Evolutionary conservation across 2,329 filamentous ascomycete species (phyloP).

Genomic region (Talaromyces marneffei): DNA sequence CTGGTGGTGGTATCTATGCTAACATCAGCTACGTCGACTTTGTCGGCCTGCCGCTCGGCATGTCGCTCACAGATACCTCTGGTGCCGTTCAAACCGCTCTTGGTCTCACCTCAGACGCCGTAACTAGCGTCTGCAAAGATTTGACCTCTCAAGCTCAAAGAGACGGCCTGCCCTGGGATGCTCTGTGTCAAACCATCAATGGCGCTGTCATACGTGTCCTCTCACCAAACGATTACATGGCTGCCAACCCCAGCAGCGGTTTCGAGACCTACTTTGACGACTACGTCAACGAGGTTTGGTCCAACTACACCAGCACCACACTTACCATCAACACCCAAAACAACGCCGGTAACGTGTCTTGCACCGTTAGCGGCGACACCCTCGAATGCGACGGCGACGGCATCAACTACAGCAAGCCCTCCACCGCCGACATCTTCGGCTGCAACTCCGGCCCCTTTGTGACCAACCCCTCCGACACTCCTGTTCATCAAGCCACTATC

Average conservation of each 20-base stretch:
- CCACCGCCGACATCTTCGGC: constrained; percentile 45
- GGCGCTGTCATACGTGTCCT: constrained; percentile 47
- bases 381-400: constrained; percentile 42
- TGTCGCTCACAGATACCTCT: constrained; percentile 46
- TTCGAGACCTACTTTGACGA: constrained; percentile 48
- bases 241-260: constrained; percentile 38
- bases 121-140: constrained; percentile 42
- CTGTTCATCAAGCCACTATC: constrained; percentile 40
- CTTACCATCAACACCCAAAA: constrained; percentile 53
- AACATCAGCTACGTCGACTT: constrained; percentile 52
- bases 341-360: constrained; percentile 46
- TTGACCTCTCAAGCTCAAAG: constrained; percentile 43
- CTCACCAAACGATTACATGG: constrained; percentile 49
- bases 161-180: constrained; percentile 50
- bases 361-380: constrained; percentile 36
- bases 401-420: constrained; percentile 41
- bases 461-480: constrained; percentile 34
- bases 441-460: constrained; percentile 48
- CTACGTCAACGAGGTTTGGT: constrained; percentile 51
- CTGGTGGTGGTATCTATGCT: constrained; percentile 39
- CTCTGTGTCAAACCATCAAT: constrained; percentile 42
- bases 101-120: constrained; percentile 46
- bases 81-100: constrained; percentile 44
- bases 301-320: constrained; percentile 41
- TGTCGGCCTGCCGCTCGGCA: constrained; percentile 47